phyloP scores from a whole-genome alignment of 306 rosid genomes.

The Malus sylvestris region DNA sequence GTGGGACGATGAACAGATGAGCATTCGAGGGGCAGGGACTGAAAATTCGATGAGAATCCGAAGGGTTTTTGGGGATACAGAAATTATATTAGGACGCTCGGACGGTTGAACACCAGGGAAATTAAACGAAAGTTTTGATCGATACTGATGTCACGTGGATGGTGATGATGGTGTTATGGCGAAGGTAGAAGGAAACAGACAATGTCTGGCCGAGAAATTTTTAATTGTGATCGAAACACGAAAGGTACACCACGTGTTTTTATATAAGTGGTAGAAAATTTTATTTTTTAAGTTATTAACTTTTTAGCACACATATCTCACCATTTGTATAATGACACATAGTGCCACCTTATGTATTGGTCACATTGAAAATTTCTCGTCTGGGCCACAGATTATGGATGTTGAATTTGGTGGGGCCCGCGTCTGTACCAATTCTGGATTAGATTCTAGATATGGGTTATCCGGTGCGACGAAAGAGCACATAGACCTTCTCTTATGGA shows the following conservation, averaged over 20 bases:
- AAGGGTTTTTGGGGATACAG: background rate
- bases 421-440: background rate
- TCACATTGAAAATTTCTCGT: too few relatives aligned
- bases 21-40: background rate
- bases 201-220: too few relatives aligned
- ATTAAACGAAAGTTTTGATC: background rate
- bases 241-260: too few relatives aligned
- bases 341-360: too few relatives aligned
- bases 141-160: conserved; percentile 5
- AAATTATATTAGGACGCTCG: background rate
- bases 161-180: background rate
- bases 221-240: too few relatives aligned
- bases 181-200: background rate
- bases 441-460: background rate
- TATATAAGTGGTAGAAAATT: too few relatives aligned
- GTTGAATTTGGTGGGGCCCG: background rate
- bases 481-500: background rate
- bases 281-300: too few relatives aligned
- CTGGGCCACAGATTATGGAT: conserved; percentile 6
- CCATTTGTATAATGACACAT: too few relatives aligned
- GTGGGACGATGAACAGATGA: background rate
- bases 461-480: background rate
- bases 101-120: conserved; percentile 13
- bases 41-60: background rate
- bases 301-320: too few relatives aligned